These are phyloP conservation scores for Lachancea meyersii DNA, from an alignment of 805 yeast genomes.

Conservation along the genomic window DNA sequence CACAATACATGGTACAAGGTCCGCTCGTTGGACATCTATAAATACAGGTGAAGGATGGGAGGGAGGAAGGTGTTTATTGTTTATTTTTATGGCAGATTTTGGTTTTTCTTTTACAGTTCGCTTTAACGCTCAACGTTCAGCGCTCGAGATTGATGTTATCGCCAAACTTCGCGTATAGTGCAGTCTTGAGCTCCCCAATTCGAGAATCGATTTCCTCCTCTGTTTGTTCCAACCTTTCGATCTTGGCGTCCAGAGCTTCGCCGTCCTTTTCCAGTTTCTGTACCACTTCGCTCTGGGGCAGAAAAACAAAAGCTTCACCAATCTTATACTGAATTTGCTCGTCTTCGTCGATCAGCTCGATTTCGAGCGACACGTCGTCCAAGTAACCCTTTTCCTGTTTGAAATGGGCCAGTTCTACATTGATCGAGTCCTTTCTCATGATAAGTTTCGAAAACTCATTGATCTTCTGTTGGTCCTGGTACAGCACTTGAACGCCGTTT, in stretches of 20 bases:
- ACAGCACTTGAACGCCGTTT: slow-evolving; percentile 36
- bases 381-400: slow-evolving; percentile 76
- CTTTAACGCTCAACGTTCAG: no score
- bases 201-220: slow-evolving; percentile 49
- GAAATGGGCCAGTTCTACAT: slow-evolving; percentile 42
- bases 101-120: no score
- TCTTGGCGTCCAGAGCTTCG: slow-evolving; percentile 44
- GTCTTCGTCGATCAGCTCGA: slow-evolving; percentile 78
- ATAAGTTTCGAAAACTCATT: slow-evolving; percentile 83
- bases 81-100: not conserved
- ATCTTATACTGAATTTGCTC: slow-evolving; percentile 68
- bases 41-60: not conserved
- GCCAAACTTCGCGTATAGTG: slow-evolving; percentile 86
- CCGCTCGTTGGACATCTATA: not conserved
- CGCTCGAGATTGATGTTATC: slow-evolving; percentile 79
- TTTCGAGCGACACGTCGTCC: slow-evolving; percentile 78
- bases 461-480: slow-evolving; percentile 79
- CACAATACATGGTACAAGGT: not conserved
- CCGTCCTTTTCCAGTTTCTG: slow-evolving; percentile 60
- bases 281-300: slow-evolving; percentile 61
- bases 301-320: slow-evolving; percentile 70
- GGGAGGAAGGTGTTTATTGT: no score
- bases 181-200: slow-evolving; percentile 57
- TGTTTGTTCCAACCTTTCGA: slow-evolving; percentile 41
- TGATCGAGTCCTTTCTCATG: slow-evolving; percentile 55